Evolutionary conservation across 495 filamentous ascomycete species (phyloP), one percentile per base, ranked within the genome.

Genomic region (Wilcoxina mikolae): DNA sequence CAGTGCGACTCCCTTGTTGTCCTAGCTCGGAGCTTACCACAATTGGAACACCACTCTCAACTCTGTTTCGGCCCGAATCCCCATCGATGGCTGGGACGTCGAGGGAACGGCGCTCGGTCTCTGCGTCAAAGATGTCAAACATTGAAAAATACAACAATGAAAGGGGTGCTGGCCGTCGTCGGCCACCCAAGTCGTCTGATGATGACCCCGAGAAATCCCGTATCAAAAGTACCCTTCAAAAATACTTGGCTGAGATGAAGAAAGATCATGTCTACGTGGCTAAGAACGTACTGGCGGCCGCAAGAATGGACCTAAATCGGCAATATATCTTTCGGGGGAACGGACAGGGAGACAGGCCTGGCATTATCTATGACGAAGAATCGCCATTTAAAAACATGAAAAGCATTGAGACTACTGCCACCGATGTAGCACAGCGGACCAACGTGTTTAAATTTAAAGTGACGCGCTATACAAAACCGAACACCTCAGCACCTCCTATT

Each of bases 351-450:
- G 44, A 41, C 12, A 46, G 33, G 10, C 38, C 50, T n/a, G 53
- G 51, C 2, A 55, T 65, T 4, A 23, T 47, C 18, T 64, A 63
- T 11, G 65, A 67, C 41, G 38, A 53, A 9, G 57, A 44, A 15
- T 65, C 61, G 12, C 65, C 65, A 17, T 67, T 67, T 49, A 48
- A 49, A 22, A 54, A 53, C 33, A 67, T 67, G 65, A 35, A 51
- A 2, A 41, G 44, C n/a, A 62, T 67, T 10, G 55, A 62, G 15
- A 56, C 56, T 3, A 25, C 25, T 1, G 47, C 7, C 25, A 28
- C 1, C 12, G 20, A 28, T 15, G 15, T 25, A 10, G 11, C 43
- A 50, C 25, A 27, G 29, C 20, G 47, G 22, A 15, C 23, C 3
- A 17, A 52, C 31, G 20, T 2, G 12, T 10, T 52, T 7, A 17